Conservation (phyloP, 331 rosid genomes). For the Arachis monticola region DNA sequence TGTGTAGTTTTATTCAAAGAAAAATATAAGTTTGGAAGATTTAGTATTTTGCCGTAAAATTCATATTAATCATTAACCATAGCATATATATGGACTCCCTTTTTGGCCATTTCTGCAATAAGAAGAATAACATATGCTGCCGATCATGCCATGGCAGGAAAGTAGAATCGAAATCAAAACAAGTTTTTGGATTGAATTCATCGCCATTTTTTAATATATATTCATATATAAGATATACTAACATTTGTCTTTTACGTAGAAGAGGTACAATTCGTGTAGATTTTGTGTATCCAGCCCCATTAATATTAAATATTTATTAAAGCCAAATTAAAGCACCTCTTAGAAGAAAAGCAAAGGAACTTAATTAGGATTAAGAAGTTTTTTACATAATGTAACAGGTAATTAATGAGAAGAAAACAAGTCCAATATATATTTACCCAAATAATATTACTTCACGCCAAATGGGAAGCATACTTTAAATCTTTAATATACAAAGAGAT, state of each 20-base stretch:
- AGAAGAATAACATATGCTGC: background rate
- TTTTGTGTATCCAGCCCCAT: background rate
- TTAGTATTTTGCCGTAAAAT: constrained; percentile 20
- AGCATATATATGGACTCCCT: background rate
- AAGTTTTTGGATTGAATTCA: background rate
- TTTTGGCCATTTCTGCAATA: background rate
- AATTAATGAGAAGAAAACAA: background rate
- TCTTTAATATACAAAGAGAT: background rate
- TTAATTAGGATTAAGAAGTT: background rate
- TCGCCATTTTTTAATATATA: background rate
- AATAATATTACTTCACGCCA: background rate
- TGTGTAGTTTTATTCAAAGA: background rate
- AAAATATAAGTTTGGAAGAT: background rate
- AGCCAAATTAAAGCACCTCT: background rate
- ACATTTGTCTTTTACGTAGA: background rate
- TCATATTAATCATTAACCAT: constrained; percentile 8
- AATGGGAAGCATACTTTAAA: background rate
- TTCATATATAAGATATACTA: no score
- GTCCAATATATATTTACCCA: background rate
- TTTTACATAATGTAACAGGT: background rate
- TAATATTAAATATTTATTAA: no score
- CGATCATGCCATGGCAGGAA: background rate
- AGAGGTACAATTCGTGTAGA: background rate
- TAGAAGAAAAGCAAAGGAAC: background rate
- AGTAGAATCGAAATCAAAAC: constrained; percentile 21